phyloP scores from a whole-genome alignment of 345 rosid genomes.

The Arabidopsis arenosa region DNA sequence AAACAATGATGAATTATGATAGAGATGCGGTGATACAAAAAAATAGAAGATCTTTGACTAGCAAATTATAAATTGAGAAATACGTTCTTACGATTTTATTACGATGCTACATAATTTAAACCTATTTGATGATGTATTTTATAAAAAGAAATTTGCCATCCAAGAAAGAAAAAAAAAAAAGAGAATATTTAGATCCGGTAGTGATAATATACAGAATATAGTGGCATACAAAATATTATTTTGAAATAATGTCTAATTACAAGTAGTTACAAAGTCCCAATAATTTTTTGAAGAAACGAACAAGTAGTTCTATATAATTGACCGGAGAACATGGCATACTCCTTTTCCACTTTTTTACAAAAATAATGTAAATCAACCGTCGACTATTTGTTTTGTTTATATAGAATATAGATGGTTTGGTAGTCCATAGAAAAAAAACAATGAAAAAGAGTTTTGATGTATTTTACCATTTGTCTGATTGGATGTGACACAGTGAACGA shows the following conservation, averaged over 20 bases:
- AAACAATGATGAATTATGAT: no score
- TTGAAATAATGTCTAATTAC: neutral
- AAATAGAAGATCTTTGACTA: no score
- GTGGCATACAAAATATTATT: neutral
- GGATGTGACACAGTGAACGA: constrained; percentile 45
- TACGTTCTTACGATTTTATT: neutral
- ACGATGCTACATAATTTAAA: neutral
- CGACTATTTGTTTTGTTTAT: neutral
- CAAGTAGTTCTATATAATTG: neutral
- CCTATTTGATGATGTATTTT: neutral
- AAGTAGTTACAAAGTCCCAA: neutral
- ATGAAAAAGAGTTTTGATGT: constrained; percentile 8
- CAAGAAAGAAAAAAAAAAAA: neutral
- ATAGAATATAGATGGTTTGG: neutral
- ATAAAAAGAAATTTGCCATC: neutral
- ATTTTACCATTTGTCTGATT: constrained; percentile 6
- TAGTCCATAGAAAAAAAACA: neutral
- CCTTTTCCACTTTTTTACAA: neutral
- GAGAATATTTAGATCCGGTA: neutral
- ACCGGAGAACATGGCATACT: constrained; percentile 14
- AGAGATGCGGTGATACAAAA: no score
- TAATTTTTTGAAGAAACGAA: constrained; percentile 19
- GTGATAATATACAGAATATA: neutral
- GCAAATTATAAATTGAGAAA: neutral
- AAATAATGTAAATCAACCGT: constrained; percentile 1